These are phyloP conservation scores for Panellus pusillus DNA, from an alignment of 768 basidiomycete genomes.

Conservation along the genomic window DNA sequence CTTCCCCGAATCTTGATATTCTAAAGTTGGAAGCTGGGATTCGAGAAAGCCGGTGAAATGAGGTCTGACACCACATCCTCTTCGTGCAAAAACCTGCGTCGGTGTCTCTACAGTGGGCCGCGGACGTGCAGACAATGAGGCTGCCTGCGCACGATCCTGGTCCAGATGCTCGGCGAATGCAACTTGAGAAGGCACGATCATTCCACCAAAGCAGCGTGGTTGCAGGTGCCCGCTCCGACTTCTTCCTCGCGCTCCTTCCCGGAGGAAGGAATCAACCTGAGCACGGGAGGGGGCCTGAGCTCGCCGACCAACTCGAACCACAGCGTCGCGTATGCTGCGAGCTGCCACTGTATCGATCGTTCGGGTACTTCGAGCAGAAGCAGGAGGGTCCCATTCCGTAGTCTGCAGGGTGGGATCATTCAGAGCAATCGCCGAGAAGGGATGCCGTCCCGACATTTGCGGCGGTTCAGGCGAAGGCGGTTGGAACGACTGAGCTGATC, in stretches of 20 bases:
- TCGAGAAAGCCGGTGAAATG: conserved; percentile 18
- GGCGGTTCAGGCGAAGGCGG: conserved; percentile 4
- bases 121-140: conserved; percentile 13
- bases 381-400: conserved; percentile 14
- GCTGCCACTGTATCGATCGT: conserved; percentile 23
- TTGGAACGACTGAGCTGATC: conserved; percentile 6
- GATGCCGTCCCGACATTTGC: conserved; percentile 13
- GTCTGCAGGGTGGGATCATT: conserved; percentile 12
- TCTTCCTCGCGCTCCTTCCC: no score
- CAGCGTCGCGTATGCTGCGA: conserved; percentile 23
- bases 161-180: conserved; percentile 20
- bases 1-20: conserved; percentile 15
- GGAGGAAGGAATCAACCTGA: background rate
- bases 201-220: conserved; percentile 2
- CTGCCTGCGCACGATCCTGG: conserved; percentile 11
- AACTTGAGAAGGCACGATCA: conserved; percentile 20
- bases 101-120: conserved; percentile 14
- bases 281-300: conserved; percentile 12
- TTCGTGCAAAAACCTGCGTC: background rate
- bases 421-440: conserved; percentile 19
- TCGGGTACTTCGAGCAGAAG: conserved; percentile 22
- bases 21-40: conserved; percentile 9
- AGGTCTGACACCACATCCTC: conserved; percentile 17
- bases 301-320: conserved; percentile 24
- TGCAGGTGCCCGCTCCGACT: background rate